Evolutionary conservation across 192 early-diverging fungal genomes (phyloP).

Genomic region (Spizellomyces punctatus): DNA sequence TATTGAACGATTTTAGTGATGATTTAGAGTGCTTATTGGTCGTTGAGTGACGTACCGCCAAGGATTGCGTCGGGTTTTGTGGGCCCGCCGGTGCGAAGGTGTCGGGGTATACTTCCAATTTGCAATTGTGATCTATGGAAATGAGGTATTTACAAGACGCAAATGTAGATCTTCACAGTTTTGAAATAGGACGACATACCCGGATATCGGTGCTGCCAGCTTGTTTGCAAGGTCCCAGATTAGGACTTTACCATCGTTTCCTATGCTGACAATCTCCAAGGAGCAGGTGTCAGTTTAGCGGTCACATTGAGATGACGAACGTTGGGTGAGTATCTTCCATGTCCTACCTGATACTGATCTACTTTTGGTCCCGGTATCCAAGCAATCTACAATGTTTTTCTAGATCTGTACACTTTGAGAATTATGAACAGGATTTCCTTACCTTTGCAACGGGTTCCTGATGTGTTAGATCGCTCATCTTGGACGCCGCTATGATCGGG

Average conservation of each 20-base stretch:
- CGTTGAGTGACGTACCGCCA: slow-evolving; percentile 4
- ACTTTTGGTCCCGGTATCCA: slow-evolving; percentile 43
- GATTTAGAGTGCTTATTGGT: no score
- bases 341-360: slow-evolving; percentile 37
- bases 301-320: not conserved
- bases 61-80: slow-evolving; percentile 1
- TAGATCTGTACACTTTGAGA: no score
- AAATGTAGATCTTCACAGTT: not conserved
- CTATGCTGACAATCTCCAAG: slow-evolving; percentile 43
- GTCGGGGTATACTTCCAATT: slow-evolving; percentile 20
- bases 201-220: slow-evolving; percentile 31
- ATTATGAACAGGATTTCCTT: no score
- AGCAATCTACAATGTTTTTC: no score
- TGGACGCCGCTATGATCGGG: slow-evolving; percentile 33
- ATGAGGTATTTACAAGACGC: not conserved
- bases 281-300: not conserved
- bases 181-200: slow-evolving; percentile 19
- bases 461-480: slow-evolving; percentile 43
- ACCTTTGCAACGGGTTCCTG: slow-evolving; percentile 52
- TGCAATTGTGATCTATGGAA: slow-evolving; percentile 29
- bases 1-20: not conserved
- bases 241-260: slow-evolving; percentile 50
- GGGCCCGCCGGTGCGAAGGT: slow-evolving; percentile 9
- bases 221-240: slow-evolving; percentile 43
- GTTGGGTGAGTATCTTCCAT: not conserved